A percentile compares a stretch with the other conserved stretches of the same genome.
Conservation (phyloP, 2,329 filamentous ascomycete genomes). For the Colletotrichum abscissum region DNA sequence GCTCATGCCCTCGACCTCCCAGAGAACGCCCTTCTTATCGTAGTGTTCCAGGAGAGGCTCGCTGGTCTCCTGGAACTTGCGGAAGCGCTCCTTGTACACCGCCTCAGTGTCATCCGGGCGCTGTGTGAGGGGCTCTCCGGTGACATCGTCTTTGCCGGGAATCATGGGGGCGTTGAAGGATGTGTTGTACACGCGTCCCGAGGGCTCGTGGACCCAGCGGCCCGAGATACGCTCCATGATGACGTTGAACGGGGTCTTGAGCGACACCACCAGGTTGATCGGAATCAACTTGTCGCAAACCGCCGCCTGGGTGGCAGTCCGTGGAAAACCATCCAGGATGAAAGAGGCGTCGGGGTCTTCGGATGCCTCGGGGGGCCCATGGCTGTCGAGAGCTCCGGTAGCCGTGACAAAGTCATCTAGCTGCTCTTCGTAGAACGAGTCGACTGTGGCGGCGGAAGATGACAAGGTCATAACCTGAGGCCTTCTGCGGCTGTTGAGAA, state of each 20-base stretch:
- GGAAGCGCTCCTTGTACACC: slow-evolving; percentile 83
- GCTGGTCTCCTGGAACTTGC: slow-evolving; percentile 89
- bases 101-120: slow-evolving; percentile 88
- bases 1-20: slow-evolving; percentile 87
- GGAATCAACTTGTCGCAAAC: slow-evolving; percentile 85
- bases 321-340: slow-evolving; percentile 95
- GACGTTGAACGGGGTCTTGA: slow-evolving; percentile 86
- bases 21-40: slow-evolving; percentile 82
- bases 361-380: slow-evolving; percentile 58
- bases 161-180: slow-evolving; percentile 89
- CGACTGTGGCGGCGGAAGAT: slow-evolving; percentile 52
- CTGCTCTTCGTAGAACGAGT: slow-evolving; percentile 43
- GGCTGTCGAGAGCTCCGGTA: slow-evolving; percentile 50
- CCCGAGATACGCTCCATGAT: slow-evolving; percentile 91
- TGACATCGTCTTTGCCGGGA: slow-evolving; percentile 86
- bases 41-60: slow-evolving; percentile 90
- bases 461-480: slow-evolving; percentile 64
- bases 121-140: slow-evolving; percentile 86
- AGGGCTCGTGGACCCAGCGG: slow-evolving; percentile 92
- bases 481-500: slow-evolving; percentile 57
- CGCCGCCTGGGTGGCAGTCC: slow-evolving; percentile 83
- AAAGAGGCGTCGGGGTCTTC: slow-evolving; percentile 86
- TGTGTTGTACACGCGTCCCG: slow-evolving; percentile 94
- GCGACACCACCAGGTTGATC: slow-evolving; percentile 93
- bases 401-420: slow-evolving; percentile 55